Evolutionary conservation across 2,329 filamentous ascomycete genomes (phyloP), one percentile per base, ranked within the genome.

Genomic region (Penicillium sp.): DNA sequence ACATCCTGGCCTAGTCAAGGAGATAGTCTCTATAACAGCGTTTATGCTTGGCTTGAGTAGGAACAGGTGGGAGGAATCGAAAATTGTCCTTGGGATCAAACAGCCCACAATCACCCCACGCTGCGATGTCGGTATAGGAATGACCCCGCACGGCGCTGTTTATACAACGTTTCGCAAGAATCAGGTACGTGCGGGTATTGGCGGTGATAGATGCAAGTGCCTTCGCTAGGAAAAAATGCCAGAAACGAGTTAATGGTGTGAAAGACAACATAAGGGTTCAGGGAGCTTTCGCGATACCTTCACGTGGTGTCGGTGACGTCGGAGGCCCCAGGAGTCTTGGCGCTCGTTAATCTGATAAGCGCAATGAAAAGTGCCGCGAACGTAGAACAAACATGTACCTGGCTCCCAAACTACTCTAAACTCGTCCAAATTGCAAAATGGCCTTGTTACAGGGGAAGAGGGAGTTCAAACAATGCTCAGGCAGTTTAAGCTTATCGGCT

Each of bases 1-100:
- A 75, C 72, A 75, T 75, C 50, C 38, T 65, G 63, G 40, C 18
- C 21, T 7, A 29, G n/a, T 16, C 13, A 25, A 16, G 3, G 13
- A 4, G 8, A 42, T 37, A 13, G 0, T 13, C n/a, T 21, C 31
- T 34, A 10, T 2, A 35, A n/a, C n/a, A 44, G 38, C 3, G 13
- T 29, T 10, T 21, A 25, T 29, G 27, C 12, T 45, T 15, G 23
- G 21, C 12, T 50, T 39, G 31, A 25, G 7, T 3, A 40, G 46
- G 15, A 40, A 31, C 21, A 38, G 2, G 15, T 46, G 31, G 29
- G 34, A 34, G 23, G 37, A 41, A 40, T 45, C 35, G 13, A 23
- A 45, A 27, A 46, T 15, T 31, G 13, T 23, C 34, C 16, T 29
- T 45, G 4, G 13, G 21, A 51, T 31, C 8, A 9, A 54, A 35